Evolutionary conservation across 352 stramenopile genomes (phyloP), one percentile per base, ranked within the genome.

Genomic region (Pythium pyrilobum): DNA sequence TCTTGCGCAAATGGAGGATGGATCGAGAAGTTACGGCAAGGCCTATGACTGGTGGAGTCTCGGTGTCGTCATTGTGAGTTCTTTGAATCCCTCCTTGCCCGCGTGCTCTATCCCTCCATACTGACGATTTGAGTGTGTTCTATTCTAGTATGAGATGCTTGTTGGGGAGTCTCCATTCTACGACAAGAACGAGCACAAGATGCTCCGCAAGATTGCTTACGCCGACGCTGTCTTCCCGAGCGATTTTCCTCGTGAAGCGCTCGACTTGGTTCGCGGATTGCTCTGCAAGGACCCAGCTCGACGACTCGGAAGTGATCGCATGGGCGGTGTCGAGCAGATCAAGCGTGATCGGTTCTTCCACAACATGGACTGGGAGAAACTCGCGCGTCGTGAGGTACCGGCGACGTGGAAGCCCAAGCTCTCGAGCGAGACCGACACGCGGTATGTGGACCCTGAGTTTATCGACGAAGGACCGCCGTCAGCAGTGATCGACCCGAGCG

Each of bases 31-130:
- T 58, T 95, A 95, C 48, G 85, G 85, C 58, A 95, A 95, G 52
- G 76, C 78, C 16, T 95, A 92, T 64, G 85, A 95, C 56, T 95
- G 85, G 85, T 95, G 85, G 85, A 93, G 82, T 62, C 77, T 95
- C 23, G 85, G 85, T 11, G 56, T 95, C 31, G 85, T 95, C 31
- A 71, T 95, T 42, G 84, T 95, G 79, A 43, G 77, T 87, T 8
- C 25, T 53, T 13, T 29, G 7, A 7, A 8, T 34, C 29, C 12
- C 29, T 34, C 29, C 12, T 12, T 34, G 7, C 12, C 29, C 12
- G 20, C 62, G 3, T 54, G 9, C 18, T 37, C n/a, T 33, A 32
- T 34, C 29, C 12, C 29, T 34, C 29, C 12, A 34, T 34, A 16
- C 31, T 49, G 3, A 42, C 28, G 10, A 9, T 29, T 25, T 8